Base-by-base conservation (phyloP, 2,329 filamentous ascomycete genomes). In the Clarireedia hainanense region DNA sequence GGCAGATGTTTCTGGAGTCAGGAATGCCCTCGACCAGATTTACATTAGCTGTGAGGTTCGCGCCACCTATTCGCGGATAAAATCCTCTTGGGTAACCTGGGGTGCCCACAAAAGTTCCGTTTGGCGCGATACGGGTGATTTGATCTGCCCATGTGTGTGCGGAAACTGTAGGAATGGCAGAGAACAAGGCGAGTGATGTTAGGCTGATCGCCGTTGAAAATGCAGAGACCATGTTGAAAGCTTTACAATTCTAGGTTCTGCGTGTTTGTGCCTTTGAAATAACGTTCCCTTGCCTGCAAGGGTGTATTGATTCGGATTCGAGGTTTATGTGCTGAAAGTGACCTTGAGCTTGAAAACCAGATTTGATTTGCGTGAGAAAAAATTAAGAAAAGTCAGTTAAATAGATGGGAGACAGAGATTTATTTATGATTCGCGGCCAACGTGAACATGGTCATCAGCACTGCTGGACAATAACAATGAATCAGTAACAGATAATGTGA, bases 21-120 rank as follows among this genome's bases (percentile, higher is more conserved):
- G 23, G 45, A 9, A 26, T 20, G 24, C 47, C 39, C 26, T 14
- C 10, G 17, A 46, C 9, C 9, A 12, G 6, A 9, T 23, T 26
- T 15, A 85, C 81, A n/a, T 72, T 68, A 64, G 89, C 86, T 57
- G 67, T 4, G 15, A 20, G 74, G 70, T 81, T 87, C 69, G 81
- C 87, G 6, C 78, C 71, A 15, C 3, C 34, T 9, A 6, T 4
- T 59, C 89, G 83, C 34, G 78, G 71, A 15, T 83, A 70, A 66
- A 84, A 89, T 47, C 84, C 85, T 60, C 91, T 85, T n/a, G 86
- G 75, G 68, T 85, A 96, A 34, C 92, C 92, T 24, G 80, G 75
- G 6, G 78, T 70, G 27, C 87, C 87, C 20, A 84, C 74, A 68
- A 91, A 89, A 36, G 82, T 82, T 54, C 91, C 91, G 64, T 90